phyloP scores from a whole-genome alignment of 1,139 yeast genomes.

The Blastobotrys capitulatus region DNA sequence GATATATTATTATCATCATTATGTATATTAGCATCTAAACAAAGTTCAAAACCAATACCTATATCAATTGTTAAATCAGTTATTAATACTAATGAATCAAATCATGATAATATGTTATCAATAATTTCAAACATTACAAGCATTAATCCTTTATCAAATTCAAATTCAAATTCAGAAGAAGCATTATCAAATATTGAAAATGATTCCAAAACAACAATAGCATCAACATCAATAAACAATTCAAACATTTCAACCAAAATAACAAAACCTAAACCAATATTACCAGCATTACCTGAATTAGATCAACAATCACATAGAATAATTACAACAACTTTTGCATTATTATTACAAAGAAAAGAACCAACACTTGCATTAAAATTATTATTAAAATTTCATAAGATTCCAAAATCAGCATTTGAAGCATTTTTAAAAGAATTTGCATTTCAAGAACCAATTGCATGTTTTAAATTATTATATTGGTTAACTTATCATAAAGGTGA shows the following conservation, averaged over 20 bases:
- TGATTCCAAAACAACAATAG: too few relatives aligned
- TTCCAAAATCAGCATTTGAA: constrained; percentile 7
- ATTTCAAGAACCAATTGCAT: constrained; percentile 16
- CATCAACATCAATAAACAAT: background rate
- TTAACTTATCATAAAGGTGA: constrained; percentile 9
- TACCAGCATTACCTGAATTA: background rate
- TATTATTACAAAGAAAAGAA: background rate
- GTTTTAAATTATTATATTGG: constrained; percentile 15
- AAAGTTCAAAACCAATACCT: too few relatives aligned
- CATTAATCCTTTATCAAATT: too few relatives aligned
- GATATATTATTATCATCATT: background rate
- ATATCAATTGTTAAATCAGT: too few relatives aligned
- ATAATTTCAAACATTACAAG: too few relatives aligned
- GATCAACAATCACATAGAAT: background rate
- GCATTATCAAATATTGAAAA: too few relatives aligned
- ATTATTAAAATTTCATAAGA: background rate
- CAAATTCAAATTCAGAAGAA: too few relatives aligned
- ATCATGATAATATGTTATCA: too few relatives aligned
- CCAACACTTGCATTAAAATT: background rate
- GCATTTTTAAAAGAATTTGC: constrained; percentile 16
- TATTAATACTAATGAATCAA: too few relatives aligned
- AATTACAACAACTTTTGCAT: background rate
- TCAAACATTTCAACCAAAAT: background rate
- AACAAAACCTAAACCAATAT: too few relatives aligned
- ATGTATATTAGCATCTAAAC: too few relatives aligned